Evolutionary conservation across 306 rosid genomes (phyloP), one percentile per base, ranked within the genome.

Genomic region (Prunus armeniaca): DNA sequence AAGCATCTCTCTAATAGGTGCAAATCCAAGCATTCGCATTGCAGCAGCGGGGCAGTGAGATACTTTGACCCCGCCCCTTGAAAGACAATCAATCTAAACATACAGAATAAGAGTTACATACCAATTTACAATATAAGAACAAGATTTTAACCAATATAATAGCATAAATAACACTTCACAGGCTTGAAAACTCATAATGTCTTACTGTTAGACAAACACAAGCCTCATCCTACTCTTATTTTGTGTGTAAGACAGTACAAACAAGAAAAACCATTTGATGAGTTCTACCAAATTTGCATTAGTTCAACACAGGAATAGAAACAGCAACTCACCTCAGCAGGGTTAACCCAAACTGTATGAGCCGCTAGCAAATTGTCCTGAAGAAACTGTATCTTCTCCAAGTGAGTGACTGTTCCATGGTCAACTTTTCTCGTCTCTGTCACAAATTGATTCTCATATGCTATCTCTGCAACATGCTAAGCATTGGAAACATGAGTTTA

Each of bases 11-110:
- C 83, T 86, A 51, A 93, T 79, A 24, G 96, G 98, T 45, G 93
- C 97, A 87, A 91, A 93, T 83, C 91, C 96, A 85, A 93, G 97
- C 98, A 93, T 93, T 73, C 91, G 78, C 97, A 93, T 93, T 74
- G 97, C 97, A 77, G 97, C 83, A 77, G 96, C 98, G 62, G 93
- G 93, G 75, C 96, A 89, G 77, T 93, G 93, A 85, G 98, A 93
- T 55, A 89, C 91, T 87, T 93, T 89, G 56, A 88, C 93, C 80
- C 89, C 93, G 8, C 86, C 88, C 81, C 69, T 89, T 75, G 91
- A 88, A 76, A 93, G 92, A 77, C 87, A 89, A 54, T 85, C 82
- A 80, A 93, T 88, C 97, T 89, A 89, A 85, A 75, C 45, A 84
- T 22, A 76, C 49, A 80, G 24, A 74, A 68, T n/a, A 70, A 18